Conservation (phyloP, 495 filamentous ascomycete species). For the Trichoderma virens region DNA sequence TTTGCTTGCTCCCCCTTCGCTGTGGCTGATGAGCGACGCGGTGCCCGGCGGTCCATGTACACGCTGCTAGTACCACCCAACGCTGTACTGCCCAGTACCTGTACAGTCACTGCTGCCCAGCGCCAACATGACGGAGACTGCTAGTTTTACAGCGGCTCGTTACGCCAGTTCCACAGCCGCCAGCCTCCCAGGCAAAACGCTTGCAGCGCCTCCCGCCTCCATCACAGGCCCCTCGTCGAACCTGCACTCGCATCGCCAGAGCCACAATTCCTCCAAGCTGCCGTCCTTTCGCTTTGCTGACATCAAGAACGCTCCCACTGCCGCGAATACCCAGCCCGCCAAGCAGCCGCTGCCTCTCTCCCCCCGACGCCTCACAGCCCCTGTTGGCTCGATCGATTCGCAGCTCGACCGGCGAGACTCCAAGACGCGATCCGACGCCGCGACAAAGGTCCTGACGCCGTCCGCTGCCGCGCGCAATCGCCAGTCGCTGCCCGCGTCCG, state of each 20-base stretch:
- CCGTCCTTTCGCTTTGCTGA: constrained; percentile 43
- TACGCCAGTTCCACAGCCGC: constrained; percentile 3
- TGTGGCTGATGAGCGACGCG: constrained; percentile 8
- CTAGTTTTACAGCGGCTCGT: background rate
- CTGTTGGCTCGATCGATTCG: background rate
- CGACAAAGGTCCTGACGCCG: constrained; percentile 2
- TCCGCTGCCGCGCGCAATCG: constrained; percentile 10
- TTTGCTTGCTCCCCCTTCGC: background rate
- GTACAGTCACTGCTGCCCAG: background rate
- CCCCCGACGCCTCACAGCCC: background rate
- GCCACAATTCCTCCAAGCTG: constrained; percentile 42
- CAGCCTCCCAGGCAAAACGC: constrained; percentile 11
- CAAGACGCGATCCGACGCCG: constrained; percentile 8
- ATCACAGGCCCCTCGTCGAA: constrained; percentile 18
- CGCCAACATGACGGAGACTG: background rate
- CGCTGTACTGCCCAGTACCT: background rate
- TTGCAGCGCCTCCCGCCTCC: constrained; percentile 13
- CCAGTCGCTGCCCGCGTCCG: constrained; percentile 14
- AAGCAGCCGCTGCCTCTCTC: background rate
- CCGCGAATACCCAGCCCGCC: constrained; percentile 21
- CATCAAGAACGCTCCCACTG: constrained; percentile 32
- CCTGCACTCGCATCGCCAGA: constrained; percentile 39
- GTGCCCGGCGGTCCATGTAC: constrained; percentile 1
- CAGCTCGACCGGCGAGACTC: constrained; percentile 15
- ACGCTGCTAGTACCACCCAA: constrained; percentile 14